Base-by-base conservation (phyloP, 75 land plant species). In the Pinus tabuliformis region DNA sequence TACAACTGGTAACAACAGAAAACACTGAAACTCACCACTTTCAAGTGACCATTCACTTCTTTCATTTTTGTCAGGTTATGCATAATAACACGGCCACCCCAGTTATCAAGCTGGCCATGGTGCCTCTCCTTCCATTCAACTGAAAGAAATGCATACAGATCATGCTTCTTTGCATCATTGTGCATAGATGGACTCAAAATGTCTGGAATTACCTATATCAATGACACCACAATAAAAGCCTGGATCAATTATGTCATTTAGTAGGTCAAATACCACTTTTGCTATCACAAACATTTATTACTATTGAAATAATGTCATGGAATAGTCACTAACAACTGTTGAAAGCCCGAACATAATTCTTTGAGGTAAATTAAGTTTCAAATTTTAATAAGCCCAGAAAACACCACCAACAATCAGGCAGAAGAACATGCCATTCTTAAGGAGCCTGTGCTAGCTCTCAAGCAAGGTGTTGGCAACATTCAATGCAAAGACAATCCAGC, bases 81-180 rank as follows among this genome's bases (percentile, higher is more conserved):
- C 83, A 86, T 80, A 56, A 78, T 70, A 20, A 88, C 76, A 54
- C 81, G 83, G 58, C 85, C 86, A 39, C 39, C 17, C 66, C 81
- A 62, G 8, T 33, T 42, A 56, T 72, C 71, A 1, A 33, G 52
- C 58, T 73, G 11, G 9, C 62, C 78, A 49, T 15, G 24, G 8
- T 20, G 18, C 22, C 56, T 73, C 2, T 37, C 79, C 2, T 33
- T 22, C 65, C 78, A 57, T 75, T 84, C 81, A 59, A 81, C 74
- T 26, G 89, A 89, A 33, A 91, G 21, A 80, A 89, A 84, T 42
- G 93, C 93, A 81, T 80, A 83, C 49, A 82, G 62, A 68, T 82
- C 76, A 11, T 75, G 18, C 16, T 52, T 13, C 59, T 77, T 84
- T 20, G 22, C 73, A 20, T 61, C 58, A 30, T 37, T 62, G 22